Conservation (phyloP, 2,329 filamentous ascomycete species). For the Aspergillus caelatus region DNA sequence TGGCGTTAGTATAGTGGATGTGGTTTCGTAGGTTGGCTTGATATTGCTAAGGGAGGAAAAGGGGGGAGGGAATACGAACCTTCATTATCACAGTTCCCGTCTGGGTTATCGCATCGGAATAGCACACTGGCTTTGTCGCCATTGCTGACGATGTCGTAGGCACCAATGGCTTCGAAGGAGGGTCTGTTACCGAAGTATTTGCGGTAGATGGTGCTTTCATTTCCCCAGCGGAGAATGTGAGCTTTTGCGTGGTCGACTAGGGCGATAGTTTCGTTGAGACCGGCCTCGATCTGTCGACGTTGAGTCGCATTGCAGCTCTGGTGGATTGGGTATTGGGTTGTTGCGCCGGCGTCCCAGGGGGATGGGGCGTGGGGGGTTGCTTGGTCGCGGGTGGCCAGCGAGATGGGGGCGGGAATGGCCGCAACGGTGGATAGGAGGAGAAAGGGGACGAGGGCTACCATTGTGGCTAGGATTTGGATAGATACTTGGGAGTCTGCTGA, state of each 20-base stretch:
- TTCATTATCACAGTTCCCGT: constrained; percentile 62
- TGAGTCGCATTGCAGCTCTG: constrained; percentile 68
- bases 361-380: constrained; percentile 14
- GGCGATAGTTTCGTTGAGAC: constrained; percentile 60
- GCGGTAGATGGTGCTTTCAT: constrained; percentile 60
- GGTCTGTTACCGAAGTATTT: constrained; percentile 69
- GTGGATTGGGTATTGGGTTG: constrained; percentile 58
- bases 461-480: not conserved
- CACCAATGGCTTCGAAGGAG: constrained; percentile 62
- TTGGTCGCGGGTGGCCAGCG: not conserved
- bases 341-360: constrained; percentile 41
- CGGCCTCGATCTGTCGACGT: constrained; percentile 57
- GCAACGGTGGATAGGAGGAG: constrained; percentile 13
- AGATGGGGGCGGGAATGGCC: constrained; percentile 12
- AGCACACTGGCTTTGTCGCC: constrained; percentile 60
- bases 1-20: not conserved
- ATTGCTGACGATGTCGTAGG: constrained; percentile 62
- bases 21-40: not conserved
- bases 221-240: constrained; percentile 55
- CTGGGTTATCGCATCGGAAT: constrained; percentile 71
- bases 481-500: not conserved
- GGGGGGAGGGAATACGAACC: constrained; percentile 36
- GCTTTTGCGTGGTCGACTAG: constrained; percentile 65
- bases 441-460: constrained; percentile 11
- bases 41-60: not conserved